Evolutionary conservation across 2,329 filamentous ascomycete genomes (phyloP), one percentile per base, ranked within the genome.

Genomic region (Cephalotrichum gorgonifer): DNA sequence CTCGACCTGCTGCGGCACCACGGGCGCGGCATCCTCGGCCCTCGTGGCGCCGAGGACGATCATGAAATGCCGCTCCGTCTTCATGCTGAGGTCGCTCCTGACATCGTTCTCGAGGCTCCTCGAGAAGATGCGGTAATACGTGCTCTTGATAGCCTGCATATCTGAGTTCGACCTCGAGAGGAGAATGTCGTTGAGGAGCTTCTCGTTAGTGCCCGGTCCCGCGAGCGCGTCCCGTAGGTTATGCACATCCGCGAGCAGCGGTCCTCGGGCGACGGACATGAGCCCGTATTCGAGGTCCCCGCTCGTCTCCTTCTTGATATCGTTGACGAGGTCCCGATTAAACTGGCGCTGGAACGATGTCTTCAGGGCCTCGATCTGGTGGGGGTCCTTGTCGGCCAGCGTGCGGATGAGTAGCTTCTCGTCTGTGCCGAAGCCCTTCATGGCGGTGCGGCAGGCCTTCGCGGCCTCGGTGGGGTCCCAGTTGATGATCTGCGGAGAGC

Each of bases 391-490:
- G 55, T 74, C 78, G 3, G 84, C 70, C 8, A 97, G 70, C 3
- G 83, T 70, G 2, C 72, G 70, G 54, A 95, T 90, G 15, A 97
- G 70, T 0, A 76, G 65, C 58, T 81, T 84, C 64, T 96, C 90
- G 58, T 97, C 81, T 0, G 90, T 96, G 30, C 90, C 91, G 53
- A 95, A 87, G 0, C 89, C 89, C 65, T 95, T 95, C 88, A 96
- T 95, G 2, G 91, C 88, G 56, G 77, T 77, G 48, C 88, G 80
- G 22, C 95, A 71, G 4, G 73, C 78, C 50, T 88, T 78, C 0
- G 88, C 85, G 56, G 93, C 82, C 12, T 72, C 68, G 3, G 70
- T 74, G 44, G 80, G 83, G 54, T 95, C 82, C 73, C 75, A 83
- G 27, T 78, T 73, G 41, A 87, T 85, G 43, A 78, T 71, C 58